Evolutionary conservation across 2,329 filamentous ascomycete species (phyloP).

Genomic region (Neofusicoccum cordaticola): DNA sequence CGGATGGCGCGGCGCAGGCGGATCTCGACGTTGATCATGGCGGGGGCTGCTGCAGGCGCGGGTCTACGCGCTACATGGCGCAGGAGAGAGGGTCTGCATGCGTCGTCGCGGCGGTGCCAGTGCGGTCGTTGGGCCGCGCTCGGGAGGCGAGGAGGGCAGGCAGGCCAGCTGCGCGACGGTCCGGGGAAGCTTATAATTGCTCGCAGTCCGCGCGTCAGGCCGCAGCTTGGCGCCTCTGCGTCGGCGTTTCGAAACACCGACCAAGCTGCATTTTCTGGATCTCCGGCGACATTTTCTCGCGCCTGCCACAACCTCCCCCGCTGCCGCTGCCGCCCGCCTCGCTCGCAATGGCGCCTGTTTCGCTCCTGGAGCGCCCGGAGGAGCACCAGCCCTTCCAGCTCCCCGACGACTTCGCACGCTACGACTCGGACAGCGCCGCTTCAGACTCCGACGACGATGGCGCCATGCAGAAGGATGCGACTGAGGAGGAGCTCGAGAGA

Average conservation of each 20-base stretch:
- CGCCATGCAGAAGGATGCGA: conserved; percentile 67
- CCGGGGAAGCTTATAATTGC: conserved; percentile 1
- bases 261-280: conserved; percentile 15
- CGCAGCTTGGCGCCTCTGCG: background rate
- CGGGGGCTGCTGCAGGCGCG: background rate
- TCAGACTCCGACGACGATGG: conserved; percentile 1
- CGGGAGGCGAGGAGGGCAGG: background rate
- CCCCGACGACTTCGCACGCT: conserved; percentile 2
- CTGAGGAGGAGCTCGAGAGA: conserved; percentile 81
- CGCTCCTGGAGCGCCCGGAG: conserved; percentile 6
- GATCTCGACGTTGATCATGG: conserved; percentile 72
- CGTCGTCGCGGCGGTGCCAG: background rate
- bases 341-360: conserved; percentile 11
- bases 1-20: conserved; percentile 80
- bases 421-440: background rate
- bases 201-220: background rate
- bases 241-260: conserved; percentile 11
- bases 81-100: background rate
- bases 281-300: background rate
- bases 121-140: background rate
- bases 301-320: background rate
- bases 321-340: background rate
- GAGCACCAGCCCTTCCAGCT: conserved; percentile 3
- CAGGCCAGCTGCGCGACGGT: background rate
- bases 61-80: conserved; percentile 1